Conservation (phyloP, 352 stramenopile species). For the Globisporangium canariense region DNA sequence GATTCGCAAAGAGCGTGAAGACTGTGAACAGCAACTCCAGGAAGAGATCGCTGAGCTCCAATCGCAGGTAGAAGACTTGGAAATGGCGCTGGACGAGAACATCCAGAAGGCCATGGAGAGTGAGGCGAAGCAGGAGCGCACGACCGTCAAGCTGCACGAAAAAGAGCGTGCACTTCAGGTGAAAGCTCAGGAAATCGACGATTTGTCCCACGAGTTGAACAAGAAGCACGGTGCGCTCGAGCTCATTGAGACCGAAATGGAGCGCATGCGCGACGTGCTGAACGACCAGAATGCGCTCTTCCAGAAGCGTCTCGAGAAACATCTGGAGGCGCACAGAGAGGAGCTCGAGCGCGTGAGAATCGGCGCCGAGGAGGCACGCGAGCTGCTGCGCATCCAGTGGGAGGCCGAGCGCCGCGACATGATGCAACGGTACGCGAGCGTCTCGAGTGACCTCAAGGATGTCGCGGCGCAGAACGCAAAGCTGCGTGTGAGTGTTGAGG, state of each 20-base stretch:
- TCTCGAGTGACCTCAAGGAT: slow-evolving; percentile 40
- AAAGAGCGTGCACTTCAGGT: slow-evolving; percentile 20
- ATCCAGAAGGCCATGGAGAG: slow-evolving; percentile 37
- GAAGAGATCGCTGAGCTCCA: slow-evolving; percentile 50
- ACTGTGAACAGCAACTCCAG: slow-evolving; percentile 38
- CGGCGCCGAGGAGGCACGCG: slow-evolving; percentile 34
- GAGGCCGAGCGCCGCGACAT: slow-evolving; percentile 34
- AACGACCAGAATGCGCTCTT: slow-evolving; percentile 58
- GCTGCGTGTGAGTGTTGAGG: slow-evolving; percentile 37
- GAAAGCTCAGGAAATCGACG: slow-evolving; percentile 20
- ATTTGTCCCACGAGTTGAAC: slow-evolving; percentile 32
- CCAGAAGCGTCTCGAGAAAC: slow-evolving; percentile 43
- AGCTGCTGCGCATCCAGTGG: slow-evolving; percentile 30
- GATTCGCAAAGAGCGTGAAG: slow-evolving; percentile 25
- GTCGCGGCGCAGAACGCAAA: slow-evolving; percentile 49
- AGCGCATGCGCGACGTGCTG: slow-evolving; percentile 46
- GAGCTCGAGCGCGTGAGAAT: slow-evolving; percentile 30
- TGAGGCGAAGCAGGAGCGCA: slow-evolving; percentile 31
- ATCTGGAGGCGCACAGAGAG: slow-evolving; percentile 45
- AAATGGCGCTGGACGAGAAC: slow-evolving; percentile 54
- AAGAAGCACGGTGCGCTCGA: slow-evolving; percentile 56
- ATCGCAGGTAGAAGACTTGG: slow-evolving; percentile 54
- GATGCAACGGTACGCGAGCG: slow-evolving; percentile 34
- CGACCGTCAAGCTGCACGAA: slow-evolving; percentile 20
- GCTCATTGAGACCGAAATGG: slow-evolving; percentile 70